Base-by-base conservation (phyloP, 2,329 filamentous ascomycete species). In the Grosmannia clavigera region DNA sequence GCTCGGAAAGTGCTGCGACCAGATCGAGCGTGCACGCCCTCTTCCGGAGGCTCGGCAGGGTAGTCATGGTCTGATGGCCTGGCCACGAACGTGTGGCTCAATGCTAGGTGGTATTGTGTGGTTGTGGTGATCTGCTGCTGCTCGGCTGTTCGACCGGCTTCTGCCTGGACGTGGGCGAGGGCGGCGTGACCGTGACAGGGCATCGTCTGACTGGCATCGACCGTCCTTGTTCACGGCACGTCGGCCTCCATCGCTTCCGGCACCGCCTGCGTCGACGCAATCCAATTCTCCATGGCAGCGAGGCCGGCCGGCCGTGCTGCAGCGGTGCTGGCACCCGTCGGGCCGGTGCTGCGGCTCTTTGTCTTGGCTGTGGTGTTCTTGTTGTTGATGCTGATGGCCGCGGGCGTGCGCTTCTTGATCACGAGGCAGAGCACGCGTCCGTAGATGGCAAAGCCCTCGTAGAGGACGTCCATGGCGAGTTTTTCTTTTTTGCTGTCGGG, bases 371-470 rank as follows among this genome's bases (percentile, higher is more conserved):
- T n/a, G 57, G 61, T 68, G 53, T 64, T 67, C 22, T 22, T 22
- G 22, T 22, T 22, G 56, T 66, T 66, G 57, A 65, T 67, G 60
- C 69, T 68, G 57, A 63, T 64, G 60, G 68, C 63, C 60, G 69
- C 64, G 58, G 69, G 71, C 60, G 67, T 86, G 63, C 87, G 85
- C 70, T 87, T 88, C 72, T 84, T 86, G 68, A 99, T 86, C 10
- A 99, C 87, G 61, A 99, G 79, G 72, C 92, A 97, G 31, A 99
- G 77, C 55, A 96, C 90, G 66, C 90, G 87, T 12, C 94, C 91
- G 74, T 96, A 95, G 69, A 99, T 96, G 67, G 87, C 89, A 74
- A 97, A 97, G 10, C 94, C 92, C 68, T 97, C 91, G 73, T 97
- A 99, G 16, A 85, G 86, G 31, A 92, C 94, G 63, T 87, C 86